Base-by-base conservation (phyloP, 805 yeast genomes). In the Starmera dryadoides region DNA sequence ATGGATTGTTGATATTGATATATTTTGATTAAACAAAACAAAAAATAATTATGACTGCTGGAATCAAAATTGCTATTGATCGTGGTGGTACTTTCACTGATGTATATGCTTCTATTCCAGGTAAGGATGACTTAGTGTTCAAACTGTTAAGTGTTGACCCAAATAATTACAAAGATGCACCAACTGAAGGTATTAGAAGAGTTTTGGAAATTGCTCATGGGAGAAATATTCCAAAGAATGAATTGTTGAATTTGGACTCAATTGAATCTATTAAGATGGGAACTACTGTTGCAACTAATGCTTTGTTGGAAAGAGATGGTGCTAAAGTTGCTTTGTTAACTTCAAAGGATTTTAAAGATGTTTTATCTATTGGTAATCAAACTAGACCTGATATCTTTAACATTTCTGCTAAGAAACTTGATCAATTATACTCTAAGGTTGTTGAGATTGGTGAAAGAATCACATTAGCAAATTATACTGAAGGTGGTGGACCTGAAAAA, bases 391-490 rank as follows among this genome's bases (percentile, higher is more conserved):
- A 64, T 43, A 64, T 69, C 28, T 70, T 70, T 42, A 71, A 68
- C 45, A 54, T 70, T 43, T 62, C 66, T 6, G 68, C 70, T 25
- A 55, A 54, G 26, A 69, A 68, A 39, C 62, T 68, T 39, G 70
- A 63, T 5, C 68, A 61, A 21, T 58, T 69, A 39, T 68, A 67
- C 42, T 48, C 53, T 14, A 42, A 49, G 18, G 75, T 70, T 4
- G 53, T 73, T 22, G 77, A 73, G 47, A 59, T 70, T 33, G 74
- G 70, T 42, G 79, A 71, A 47, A 57, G 79, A 45, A 73, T 73
- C 31, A 70, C 94, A 1, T 65, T 84, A 35, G 89, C 75, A 42
- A 79, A 75, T 38, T 83, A 69, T 49, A 68, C 75, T 12, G 89
- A 80, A 56, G 82, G 82, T 50, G 86, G 84, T 6, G 64, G 61